Base-by-base conservation (phyloP, 192 early-diverging fungal species). In the Mortierella claussenii region DNA sequence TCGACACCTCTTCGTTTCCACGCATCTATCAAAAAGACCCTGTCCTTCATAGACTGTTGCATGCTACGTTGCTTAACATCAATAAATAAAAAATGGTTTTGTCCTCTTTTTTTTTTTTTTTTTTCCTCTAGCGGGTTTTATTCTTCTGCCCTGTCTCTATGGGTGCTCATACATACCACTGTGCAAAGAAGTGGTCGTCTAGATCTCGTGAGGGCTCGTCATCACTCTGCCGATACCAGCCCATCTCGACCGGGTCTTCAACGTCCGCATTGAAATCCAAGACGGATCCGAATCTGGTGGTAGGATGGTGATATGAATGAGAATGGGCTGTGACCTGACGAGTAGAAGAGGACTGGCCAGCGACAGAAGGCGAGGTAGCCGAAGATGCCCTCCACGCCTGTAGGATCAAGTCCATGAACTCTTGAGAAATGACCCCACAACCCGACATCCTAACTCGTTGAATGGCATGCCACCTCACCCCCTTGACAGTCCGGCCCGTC, bases 241-340 rank as follows among this genome's bases (percentile, higher is more conserved):
- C 73, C 73, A 76, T 76, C 65, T 76, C 73, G 17, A 76, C 65
- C 1, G 73, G 73, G 45, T 76, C 73, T 51, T 67, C 73, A 4
- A 44, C 45, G 36, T 76, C 73, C 0, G 26, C 45, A 37, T 52
- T 55, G 3, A 76, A 61, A 21, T 76, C 73, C 24, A 76, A 32
- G 10, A 76, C 73, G 17, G 73, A 76, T 8, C 26, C 34, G 34
- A 67, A 76, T 11, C 71, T 48, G 10, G 32, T 45, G 4, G 34
- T 34, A 11, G 46, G 24, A 33, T 55, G 43, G 27, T 55, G 43
- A 31, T 30, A 6, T 18, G 37, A 32, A 15, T 40, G 30, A 13
- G 60, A 42, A 23, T 34, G 23, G 15, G 48, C 4, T 11, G 24
- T 33, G 53, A 31, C 26, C 7, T 31, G 54, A 40, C 27, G 44